phyloP scores from a whole-genome alignment of 768 basidiomycete genomes.

The Mycena latifolia region DNA sequence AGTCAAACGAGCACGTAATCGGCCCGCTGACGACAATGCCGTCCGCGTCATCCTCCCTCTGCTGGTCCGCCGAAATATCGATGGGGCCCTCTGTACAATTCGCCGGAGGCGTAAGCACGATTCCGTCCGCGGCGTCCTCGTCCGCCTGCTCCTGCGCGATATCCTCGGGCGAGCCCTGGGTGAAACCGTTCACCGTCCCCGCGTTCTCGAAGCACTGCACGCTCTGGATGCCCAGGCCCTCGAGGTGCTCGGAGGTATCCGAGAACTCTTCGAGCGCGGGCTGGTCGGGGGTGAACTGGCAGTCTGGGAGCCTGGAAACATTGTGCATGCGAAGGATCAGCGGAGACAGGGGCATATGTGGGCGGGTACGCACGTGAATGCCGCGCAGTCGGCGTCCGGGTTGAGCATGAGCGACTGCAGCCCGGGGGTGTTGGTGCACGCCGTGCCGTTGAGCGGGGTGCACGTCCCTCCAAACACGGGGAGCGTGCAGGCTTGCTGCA shows the following conservation, averaged over 20 bases:
- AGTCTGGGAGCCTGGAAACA: neutral
- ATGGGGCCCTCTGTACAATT: neutral
- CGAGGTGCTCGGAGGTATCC: neutral
- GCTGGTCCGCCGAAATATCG: neutral
- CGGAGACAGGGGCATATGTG: neutral
- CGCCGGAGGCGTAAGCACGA: neutral
- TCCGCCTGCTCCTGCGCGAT: slow-evolving; percentile 6
- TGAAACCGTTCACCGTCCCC: slow-evolving; percentile 8
- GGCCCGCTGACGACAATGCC: neutral
- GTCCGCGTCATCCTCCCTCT: neutral
- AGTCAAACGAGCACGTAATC: neutral
- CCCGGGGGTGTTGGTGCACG: slow-evolving; percentile 11
- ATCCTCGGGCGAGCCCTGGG: neutral
- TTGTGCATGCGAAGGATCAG: no score
- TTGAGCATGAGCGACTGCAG: slow-evolving; percentile 3
- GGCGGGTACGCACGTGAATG: neutral
- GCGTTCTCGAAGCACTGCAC: neutral
- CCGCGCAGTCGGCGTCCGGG: neutral
- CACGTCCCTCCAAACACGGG: neutral
- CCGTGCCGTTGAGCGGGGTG: neutral
- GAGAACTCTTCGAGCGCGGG: neutral
- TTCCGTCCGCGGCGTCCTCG: neutral
- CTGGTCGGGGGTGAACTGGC: neutral
- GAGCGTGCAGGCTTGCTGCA: neutral
- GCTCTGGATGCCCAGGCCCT: slow-evolving; percentile 5